phyloP scores from a whole-genome alignment of 2,329 filamentous ascomycete species.

The Chaetothyriales sp. region DNA sequence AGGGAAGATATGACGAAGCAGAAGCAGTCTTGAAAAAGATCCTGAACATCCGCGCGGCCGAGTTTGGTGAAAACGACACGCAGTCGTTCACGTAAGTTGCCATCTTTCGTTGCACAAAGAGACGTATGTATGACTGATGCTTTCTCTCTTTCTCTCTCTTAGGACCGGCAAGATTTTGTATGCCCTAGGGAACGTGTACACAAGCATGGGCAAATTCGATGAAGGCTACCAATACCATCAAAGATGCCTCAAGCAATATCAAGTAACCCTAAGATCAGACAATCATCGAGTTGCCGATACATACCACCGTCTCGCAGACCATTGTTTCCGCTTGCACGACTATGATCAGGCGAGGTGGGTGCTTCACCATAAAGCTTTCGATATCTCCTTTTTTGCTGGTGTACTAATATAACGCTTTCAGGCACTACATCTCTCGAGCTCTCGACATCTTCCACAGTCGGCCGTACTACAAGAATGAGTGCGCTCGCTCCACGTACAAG shows the following conservation, averaged over 20 bases:
- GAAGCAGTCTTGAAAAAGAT: not conserved
- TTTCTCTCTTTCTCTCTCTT: not conserved
- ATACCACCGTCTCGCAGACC: slow-evolving; percentile 4
- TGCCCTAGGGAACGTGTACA: slow-evolving; percentile 2
- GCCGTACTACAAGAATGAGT: too few species aligned
- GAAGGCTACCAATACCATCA: slow-evolving; percentile 2
- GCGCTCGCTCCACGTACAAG: too few species aligned
- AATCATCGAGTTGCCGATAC: slow-evolving; percentile 6
- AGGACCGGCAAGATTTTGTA: slow-evolving; percentile 4
- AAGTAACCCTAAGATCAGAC: slow-evolving; percentile 1
- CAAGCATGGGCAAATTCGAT: not conserved
- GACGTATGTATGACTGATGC: not conserved
- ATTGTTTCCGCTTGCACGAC: not conserved
- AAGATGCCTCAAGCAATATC: not conserved
- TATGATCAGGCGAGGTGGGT: too few species aligned
- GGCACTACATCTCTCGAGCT: too few species aligned
- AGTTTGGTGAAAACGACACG: not conserved
- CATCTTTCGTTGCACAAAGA: not conserved
- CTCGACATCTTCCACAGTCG: too few species aligned
- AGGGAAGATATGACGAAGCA: not conserved
- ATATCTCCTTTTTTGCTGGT: too few species aligned
- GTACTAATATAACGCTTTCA: too few species aligned
- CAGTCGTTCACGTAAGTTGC: slow-evolving; percentile 1
- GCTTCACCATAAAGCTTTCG: too few species aligned
- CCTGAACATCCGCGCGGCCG: not conserved